phyloP scores from a whole-genome alignment of 2,329 filamentous ascomycete species.

The Cadophora luteo-olivacea region DNA sequence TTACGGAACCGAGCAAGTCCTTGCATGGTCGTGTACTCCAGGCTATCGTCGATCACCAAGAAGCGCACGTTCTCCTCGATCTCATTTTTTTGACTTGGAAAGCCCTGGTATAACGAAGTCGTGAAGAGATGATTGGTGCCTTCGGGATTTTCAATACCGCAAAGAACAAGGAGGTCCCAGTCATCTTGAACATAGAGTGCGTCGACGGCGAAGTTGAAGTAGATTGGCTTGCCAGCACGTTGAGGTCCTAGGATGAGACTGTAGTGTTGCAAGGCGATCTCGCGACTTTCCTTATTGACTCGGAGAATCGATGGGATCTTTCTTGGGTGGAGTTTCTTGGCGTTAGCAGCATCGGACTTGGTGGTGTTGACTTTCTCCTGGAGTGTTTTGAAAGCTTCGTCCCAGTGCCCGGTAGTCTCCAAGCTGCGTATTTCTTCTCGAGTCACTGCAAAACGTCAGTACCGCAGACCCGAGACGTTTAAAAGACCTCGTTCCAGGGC shows the following conservation, averaged over 20 bases:
- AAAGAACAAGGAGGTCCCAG: neutral
- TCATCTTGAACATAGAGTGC: neutral
- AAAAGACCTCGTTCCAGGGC: too few species aligned
- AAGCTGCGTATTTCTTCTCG: neutral
- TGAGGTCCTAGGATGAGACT: neutral
- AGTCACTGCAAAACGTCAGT: neutral
- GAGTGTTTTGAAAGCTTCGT: neutral
- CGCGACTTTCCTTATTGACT: neutral
- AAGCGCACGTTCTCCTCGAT: neutral
- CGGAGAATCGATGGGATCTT: neutral
- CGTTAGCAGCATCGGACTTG: neutral
- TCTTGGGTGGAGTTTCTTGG: neutral
- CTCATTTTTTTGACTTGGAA: neutral
- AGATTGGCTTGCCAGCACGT: neutral
- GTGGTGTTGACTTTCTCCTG: neutral
- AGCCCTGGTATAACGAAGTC: neutral
- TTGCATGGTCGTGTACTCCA: neutral
- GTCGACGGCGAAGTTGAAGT: neutral
- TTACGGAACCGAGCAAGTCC: constrained; percentile 1
- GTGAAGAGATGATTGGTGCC: neutral
- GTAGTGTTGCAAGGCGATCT: neutral
- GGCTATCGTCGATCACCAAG: neutral
- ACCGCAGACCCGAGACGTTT: too few species aligned
- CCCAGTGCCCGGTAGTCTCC: neutral
- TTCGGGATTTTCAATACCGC: neutral